Evolutionary conservation across 441 rosid genomes (phyloP).

Genomic region (Erodium texanum): DNA sequence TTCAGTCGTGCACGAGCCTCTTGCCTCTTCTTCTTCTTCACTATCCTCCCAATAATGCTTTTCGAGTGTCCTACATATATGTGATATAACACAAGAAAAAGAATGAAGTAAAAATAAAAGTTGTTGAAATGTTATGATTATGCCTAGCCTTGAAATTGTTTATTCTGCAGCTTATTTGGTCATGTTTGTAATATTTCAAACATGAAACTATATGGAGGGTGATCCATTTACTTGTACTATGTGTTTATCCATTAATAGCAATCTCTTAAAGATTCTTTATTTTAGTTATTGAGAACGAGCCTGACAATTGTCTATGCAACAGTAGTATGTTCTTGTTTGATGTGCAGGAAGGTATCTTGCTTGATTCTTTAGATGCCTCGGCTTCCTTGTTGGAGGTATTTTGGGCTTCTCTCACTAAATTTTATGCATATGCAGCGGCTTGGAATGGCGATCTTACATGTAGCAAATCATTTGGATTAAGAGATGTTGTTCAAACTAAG

Average conservation of each 20-base stretch:
- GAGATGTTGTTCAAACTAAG: too few species aligned
- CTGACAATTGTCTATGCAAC: not conserved
- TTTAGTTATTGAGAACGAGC: not conserved
- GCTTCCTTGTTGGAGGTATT: not conserved
- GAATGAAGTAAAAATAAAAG: not conserved
- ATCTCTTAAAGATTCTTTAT: not conserved
- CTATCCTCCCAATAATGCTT: conserved; percentile 21
- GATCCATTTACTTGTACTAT: not conserved
- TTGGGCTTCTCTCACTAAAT: not conserved
- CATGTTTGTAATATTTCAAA: not conserved
- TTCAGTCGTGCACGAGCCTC: conserved; percentile 92
- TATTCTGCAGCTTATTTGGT: not conserved
- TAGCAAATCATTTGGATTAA: too few species aligned
- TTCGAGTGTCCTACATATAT: not conserved
- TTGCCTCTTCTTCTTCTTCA: conserved; percentile 36
- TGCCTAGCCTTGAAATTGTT: not conserved
- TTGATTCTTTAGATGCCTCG: not conserved
- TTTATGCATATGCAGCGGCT: not conserved
- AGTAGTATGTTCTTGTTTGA: not conserved
- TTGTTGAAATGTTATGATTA: not conserved
- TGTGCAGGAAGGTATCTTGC: not conserved
- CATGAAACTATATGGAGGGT: not conserved
- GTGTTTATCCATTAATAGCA: not conserved
- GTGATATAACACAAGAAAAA: not conserved
- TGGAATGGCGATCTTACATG: too few species aligned